Percentiles rank a stretch among this genome's conserved stretches.
phyloP scores from a whole-genome alignment of 352 stramenopile species.

The Pythium myriotylum region DNA sequence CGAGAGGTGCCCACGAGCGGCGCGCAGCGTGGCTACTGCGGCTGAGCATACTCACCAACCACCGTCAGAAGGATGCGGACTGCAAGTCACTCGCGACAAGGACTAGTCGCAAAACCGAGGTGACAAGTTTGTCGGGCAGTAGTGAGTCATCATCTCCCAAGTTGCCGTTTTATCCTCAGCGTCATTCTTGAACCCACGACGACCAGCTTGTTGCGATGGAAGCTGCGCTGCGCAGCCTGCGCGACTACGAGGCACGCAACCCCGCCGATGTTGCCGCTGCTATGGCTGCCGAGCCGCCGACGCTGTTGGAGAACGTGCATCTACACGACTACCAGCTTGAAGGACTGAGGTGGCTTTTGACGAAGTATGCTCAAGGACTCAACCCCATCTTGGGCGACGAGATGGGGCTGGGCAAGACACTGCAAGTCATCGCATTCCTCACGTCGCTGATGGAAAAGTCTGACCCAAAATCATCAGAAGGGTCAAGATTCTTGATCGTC shows the following conservation, averaged over 20 bases:
- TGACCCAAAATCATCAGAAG: not conserved
- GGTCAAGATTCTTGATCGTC: conserved; percentile 51
- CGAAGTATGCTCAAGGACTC: conserved; percentile 59
- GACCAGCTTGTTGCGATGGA: conserved; percentile 41
- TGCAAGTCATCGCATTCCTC: conserved; percentile 79
- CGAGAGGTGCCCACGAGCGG: not conserved
- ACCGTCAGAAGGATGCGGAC: no score
- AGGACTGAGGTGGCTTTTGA: conserved; percentile 66
- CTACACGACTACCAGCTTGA: conserved; percentile 75
- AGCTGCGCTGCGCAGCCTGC: conserved; percentile 40
- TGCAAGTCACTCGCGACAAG: not conserved
- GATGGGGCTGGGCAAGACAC: conserved; percentile 84
- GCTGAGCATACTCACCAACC: conserved; percentile 2
- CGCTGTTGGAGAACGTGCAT: conserved; percentile 53
- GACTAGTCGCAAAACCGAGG: conserved; percentile 13
- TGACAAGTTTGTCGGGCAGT: not conserved
- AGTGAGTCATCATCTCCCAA: conserved; percentile 20
- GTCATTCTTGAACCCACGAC: conserved; percentile 22
- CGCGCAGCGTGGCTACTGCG: not conserved
- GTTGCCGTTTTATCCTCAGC: not conserved
- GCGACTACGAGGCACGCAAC: conserved; percentile 32
- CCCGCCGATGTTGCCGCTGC: conserved; percentile 12
- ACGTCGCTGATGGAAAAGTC: conserved; percentile 39
- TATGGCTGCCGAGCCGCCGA: conserved; percentile 29
- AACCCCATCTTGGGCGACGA: conserved; percentile 83